Evolutionary conservation across 371 early-diverging fungal species (phyloP).

Genomic region (Smittium mucronatum): DNA sequence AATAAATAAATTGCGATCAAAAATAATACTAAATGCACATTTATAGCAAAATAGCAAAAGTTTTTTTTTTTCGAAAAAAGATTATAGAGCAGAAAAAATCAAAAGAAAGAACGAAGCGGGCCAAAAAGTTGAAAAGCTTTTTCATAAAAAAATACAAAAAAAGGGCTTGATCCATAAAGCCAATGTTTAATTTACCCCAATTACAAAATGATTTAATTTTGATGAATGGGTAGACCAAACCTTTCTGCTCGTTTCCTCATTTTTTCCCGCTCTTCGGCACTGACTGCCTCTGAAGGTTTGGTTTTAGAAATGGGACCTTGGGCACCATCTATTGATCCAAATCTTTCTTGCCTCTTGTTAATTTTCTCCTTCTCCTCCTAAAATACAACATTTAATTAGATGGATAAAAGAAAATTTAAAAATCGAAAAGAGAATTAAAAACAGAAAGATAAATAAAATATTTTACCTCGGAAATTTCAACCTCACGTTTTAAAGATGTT

Average conservation of each 20-base stretch:
- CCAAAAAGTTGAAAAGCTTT: not conserved
- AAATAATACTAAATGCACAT: too few relatives aligned
- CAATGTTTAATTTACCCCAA: not conserved
- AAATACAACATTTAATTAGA: not conserved
- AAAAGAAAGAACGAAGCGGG: not conserved
- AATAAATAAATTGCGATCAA: too few relatives aligned
- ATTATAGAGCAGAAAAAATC: not conserved
- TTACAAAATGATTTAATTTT: not conserved
- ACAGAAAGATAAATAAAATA: not conserved
- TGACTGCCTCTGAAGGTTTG: not conserved
- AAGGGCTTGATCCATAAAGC: not conserved
- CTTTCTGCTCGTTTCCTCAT: conserved; percentile 8
- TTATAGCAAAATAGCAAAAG: not conserved
- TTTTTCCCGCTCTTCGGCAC: conserved; percentile 6
- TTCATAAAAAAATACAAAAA: not conserved
- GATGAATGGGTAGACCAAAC: not conserved
- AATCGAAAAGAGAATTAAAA: not conserved
- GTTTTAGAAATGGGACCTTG: not conserved
- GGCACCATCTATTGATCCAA: too few relatives aligned
- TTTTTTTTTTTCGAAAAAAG: not conserved
- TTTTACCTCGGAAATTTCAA: conserved; percentile 5
- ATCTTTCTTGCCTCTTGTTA: not conserved
- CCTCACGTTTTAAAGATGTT: not conserved
- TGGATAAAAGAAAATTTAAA: not conserved
- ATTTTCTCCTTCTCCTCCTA: conserved; percentile 1